Evolutionary conservation across 2,329 filamentous ascomycete species (phyloP).

Genomic region (Fonsecaea multimorphosa): DNA sequence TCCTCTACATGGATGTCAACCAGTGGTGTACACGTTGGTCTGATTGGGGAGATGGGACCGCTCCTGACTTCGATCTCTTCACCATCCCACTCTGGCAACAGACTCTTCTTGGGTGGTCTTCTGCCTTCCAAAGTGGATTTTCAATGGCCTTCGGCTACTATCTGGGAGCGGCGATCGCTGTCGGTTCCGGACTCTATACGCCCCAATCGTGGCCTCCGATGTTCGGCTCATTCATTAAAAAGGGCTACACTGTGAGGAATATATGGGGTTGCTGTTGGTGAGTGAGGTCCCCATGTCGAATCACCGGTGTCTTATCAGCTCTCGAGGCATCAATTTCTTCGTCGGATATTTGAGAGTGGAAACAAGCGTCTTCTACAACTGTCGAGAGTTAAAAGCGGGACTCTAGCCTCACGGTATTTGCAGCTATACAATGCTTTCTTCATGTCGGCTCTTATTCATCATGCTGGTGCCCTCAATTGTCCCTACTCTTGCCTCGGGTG

Average conservation of each 20-base stretch:
- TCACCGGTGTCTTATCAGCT: neutral
- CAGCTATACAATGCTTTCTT: conserved; percentile 34
- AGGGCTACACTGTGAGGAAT: conserved; percentile 31
- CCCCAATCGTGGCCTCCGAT: conserved; percentile 32
- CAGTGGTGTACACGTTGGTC: conserved; percentile 24
- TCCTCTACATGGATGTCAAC: conserved; percentile 25
- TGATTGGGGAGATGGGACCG: conserved; percentile 7
- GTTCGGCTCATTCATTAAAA: conserved; percentile 31
- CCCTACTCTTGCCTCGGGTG: conserved; percentile 21
- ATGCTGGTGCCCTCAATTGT: conserved; percentile 29
- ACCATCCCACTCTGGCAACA: conserved; percentile 26
- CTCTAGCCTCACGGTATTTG: conserved; percentile 28
- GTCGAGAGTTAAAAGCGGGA: conserved; percentile 21
- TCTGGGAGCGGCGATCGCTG: conserved; percentile 18
- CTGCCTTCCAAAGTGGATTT: conserved; percentile 26
- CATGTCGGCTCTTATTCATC: conserved; percentile 32
- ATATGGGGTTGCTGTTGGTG: conserved; percentile 35
- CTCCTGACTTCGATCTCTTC: conserved; percentile 21
- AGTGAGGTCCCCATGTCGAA: neutral
- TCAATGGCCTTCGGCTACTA: conserved; percentile 31
- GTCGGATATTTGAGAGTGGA: conserved; percentile 27
- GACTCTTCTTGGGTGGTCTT: conserved; percentile 21
- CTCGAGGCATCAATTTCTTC: conserved; percentile 32
- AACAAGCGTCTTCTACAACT: conserved; percentile 18
- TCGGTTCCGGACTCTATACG: conserved; percentile 14